Base-by-base conservation (phyloP, 2,329 filamentous ascomycete species). In the Colletotrichum trifolii region DNA sequence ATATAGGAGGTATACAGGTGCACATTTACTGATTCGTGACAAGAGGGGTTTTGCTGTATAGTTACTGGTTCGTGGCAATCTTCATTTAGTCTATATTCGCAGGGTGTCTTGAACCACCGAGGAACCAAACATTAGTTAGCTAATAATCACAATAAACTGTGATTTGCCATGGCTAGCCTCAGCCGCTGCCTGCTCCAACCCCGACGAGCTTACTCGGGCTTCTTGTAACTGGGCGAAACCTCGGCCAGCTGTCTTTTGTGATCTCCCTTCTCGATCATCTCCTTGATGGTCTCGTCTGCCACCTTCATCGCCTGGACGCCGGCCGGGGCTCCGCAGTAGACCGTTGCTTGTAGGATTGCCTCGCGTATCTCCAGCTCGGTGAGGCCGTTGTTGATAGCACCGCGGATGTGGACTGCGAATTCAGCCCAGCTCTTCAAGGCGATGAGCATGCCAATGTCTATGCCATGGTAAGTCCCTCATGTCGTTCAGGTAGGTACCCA, bases 361-460 rank as follows among this genome's bases (percentile, higher is more conserved):
- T 90, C 88, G 13, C 87, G 77, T 12, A 75, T 73, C 60, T 76
- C 88, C 15, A 86, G 73, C 71, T 89, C 87, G 0, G 80, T 85
- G 9, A 86, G 74, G 0, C 87, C 88, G 69, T 90, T 90, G 67
- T 83, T 87, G 63, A 88, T 75, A 2, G 88, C 88, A 1, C 88
- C 88, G 33, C 87, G 80, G 12, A 87, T 79, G 71, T 91, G 88
- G 3, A 88, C 81, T 0, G 78, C 87, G 49, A 91, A 78, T 70
- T 90, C 88, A 0, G 83, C 81, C 38, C 79, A 79, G 13, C 84
- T 80, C 67, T 89, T 89, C 68, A 89, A 75, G 2, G 85, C 86
- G 73, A 85, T 86, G 49, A 91, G 78, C 83, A 91, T 89, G 42
- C 83, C 87, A 47, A 90, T 85, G 73, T 89, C 72, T 71, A 60